Evolutionary conservation across 495 filamentous ascomycete genomes (phyloP), one percentile per base, ranked within the genome.

Genomic region (Parathielavia hyrcaniae): DNA sequence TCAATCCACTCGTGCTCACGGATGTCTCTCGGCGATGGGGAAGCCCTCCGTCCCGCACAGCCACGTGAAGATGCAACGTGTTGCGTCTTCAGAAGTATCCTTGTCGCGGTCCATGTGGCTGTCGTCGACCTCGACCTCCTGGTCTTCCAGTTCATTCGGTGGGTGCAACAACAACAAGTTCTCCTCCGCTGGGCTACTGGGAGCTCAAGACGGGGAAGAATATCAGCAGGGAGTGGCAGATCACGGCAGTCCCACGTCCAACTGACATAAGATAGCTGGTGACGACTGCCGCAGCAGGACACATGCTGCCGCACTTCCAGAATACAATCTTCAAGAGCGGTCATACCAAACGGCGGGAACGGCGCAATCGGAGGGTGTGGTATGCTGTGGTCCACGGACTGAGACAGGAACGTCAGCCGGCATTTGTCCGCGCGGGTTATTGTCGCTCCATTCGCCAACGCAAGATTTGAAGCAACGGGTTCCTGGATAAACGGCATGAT

Each of bases 1-100:
- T 57, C 38, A n/a, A 57, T 41, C 55, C 55, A 57, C n/a, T 57
- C 55, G 22, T 50, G 45, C 23, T 57, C 36, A 20, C 55, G 55
- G 14, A 57, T 43, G 32, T 17, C 55, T 41, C 19, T 50, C 55
- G 4, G 36, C 45, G 51, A 44, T 5, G 2, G 51, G 51, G 38
- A 53, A 53, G 16, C 51, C 39, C 6, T 34, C 39, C 23, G 14
- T 26, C 3, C 40, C 39, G 8, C 39, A 40, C 6, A 34, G 14
- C 51, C 51, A 44, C 39, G 20, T 26, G 39, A 44, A 32, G 13
- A 44, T 53, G 8, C 16, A 17, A 16, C 14, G 23, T 2, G 49
- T 51, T 12, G 13, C 32, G 34, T 0, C 1, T 10, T 51, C 32
- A 2, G 49, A 38, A 5, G 16, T 1, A 35, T 51, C 35, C 4